phyloP scores from a whole-genome alignment of 164 flowering plant genomes.

The Vitis riparia region DNA sequence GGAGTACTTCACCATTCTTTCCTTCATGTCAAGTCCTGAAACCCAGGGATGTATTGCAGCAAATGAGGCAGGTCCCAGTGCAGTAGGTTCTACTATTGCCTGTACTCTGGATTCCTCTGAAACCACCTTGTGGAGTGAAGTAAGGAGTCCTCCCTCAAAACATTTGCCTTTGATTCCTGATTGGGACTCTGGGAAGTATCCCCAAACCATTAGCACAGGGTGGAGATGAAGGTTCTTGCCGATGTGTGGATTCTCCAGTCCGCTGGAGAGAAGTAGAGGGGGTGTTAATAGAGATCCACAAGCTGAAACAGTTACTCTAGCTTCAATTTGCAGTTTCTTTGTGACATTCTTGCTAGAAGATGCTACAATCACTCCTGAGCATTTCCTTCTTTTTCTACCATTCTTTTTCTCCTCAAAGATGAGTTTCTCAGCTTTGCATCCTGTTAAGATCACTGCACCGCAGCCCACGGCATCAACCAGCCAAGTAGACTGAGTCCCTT shows the following conservation, averaged over 20 bases:
- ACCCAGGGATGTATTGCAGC: constrained; percentile 49
- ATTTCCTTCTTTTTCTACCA: constrained; percentile 27
- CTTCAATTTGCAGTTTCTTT: constrained; percentile 47
- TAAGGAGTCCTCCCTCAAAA: constrained; percentile 64
- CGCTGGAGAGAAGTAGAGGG: constrained; percentile 56
- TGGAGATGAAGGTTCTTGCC: constrained; percentile 67
- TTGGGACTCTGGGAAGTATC: constrained; percentile 53
- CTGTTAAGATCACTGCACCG: constrained; percentile 63
- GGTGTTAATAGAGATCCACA: constrained; percentile 69
- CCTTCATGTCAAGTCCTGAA: constrained; percentile 54
- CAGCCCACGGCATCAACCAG: constrained; percentile 60
- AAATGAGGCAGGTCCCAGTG: constrained; percentile 49
- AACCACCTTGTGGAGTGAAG: constrained; percentile 48
- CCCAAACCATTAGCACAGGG: constrained; percentile 62
- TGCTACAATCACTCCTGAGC: constrained; percentile 52
- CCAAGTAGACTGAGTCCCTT: constrained; percentile 68
- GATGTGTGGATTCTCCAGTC: constrained; percentile 54
- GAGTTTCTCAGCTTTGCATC: constrained; percentile 54
- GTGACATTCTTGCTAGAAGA: constrained; percentile 17
- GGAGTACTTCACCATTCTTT: constrained; percentile 47
- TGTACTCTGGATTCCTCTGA: constrained; percentile 24
- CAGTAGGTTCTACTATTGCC: constrained; percentile 49
- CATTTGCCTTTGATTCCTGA: constrained; percentile 34
- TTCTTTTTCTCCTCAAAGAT: constrained; percentile 24
- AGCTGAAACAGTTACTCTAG: constrained; percentile 50